Base-by-base conservation (phyloP, 345 rosid species). In the Sonneratia alba region DNA sequence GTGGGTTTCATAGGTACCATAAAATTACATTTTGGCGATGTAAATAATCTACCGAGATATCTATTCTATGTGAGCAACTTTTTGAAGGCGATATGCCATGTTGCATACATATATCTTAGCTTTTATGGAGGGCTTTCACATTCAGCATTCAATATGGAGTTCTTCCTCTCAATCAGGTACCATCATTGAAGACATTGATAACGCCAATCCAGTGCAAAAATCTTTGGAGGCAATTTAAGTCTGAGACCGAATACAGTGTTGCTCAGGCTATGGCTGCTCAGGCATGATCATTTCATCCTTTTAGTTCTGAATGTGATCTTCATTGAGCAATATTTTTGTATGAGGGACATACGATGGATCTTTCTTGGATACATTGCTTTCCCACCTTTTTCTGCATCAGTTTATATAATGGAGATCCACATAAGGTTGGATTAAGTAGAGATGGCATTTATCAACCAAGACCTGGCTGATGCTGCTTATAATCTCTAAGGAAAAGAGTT, bases 261-360 rank as follows among this genome's bases (percentile, higher is more conserved):
- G 86, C 98, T 71, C 99, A 92, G 78, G 99, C 99, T 78, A 85
- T 96, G 79, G 89, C 99, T 79, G 97, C 99, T 57, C 99, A 96
- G 98, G 99, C 79, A 82, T 79, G 82, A 67, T 69, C 21, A 11
- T 67, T 45, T 68, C 53, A 22, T 19, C 36, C 36, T 48, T 40
- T 68, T 6, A 42, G 14, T 68, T 6, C 43, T 45, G 16, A n/a
- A 22, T 24, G 2, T 40, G 43, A 19, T 15, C 27, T 66, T 18
- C 15, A 8, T 66, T 66, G 14, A 38, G n/a, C 22, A 38, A 66
- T 37, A 34, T 36, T 66, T 66, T 5, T n/a, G 48, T 37, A 21
- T 6, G 21, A 66, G 34, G 69, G 51, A 47, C 43, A 27, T 14
- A n/a, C 18, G 32, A 38, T 67, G 69, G 32, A 36, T 9, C 32